Evolutionary conservation across 148 eudicot genomes (phyloP), one percentile per base, ranked within the genome.

Genomic region (Cornus kousa): DNA sequence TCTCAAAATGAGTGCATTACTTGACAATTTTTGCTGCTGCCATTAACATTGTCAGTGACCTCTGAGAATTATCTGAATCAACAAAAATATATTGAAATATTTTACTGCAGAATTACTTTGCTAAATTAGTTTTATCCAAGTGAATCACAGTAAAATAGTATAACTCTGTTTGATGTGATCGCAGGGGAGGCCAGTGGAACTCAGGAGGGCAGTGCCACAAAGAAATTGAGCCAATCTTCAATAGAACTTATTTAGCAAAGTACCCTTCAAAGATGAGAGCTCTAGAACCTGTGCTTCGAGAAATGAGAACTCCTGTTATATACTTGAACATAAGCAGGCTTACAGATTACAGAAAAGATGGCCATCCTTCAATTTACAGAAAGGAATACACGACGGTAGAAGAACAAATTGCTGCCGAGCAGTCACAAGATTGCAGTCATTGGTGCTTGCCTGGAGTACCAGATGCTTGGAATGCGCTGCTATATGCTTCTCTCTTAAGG

Each of bases 401-500:
- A 72, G 94, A 93, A 72, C 76, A 86, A 74, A 53, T 53, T 2
- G 84, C 83, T 31, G 91, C 90, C 0, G 87, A 80, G 75, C 86
- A 78, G 12, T 82, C 86, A 46, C 94, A 95, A 80, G 97, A 95
- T 82, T 95, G 98, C 86, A 95, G 98, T 74, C 98, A 95, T 72
- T 95, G 98, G 98, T 95, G 98, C 87, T 84, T 95, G 80, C 98
- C 98, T 0, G 98, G 98, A 48, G 92, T 95, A 68, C 98, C 97
- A 0, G 98, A 95, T 62, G 83, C 91, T 16, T 95, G 98, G 98
- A 95, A 95, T 39, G 92, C 93, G 85, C 80, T 95, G 81, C 85
- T 93, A 17, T 93, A 95, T 37, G 93, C 85, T 22, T 88, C 95
- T 76, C 89, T 93, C 22, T 39, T 90, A 79, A 83, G 86, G 74